Evolutionary conservation across 805 yeast genomes (phyloP).

Genomic region (Suhomyces canberraensis): DNA sequence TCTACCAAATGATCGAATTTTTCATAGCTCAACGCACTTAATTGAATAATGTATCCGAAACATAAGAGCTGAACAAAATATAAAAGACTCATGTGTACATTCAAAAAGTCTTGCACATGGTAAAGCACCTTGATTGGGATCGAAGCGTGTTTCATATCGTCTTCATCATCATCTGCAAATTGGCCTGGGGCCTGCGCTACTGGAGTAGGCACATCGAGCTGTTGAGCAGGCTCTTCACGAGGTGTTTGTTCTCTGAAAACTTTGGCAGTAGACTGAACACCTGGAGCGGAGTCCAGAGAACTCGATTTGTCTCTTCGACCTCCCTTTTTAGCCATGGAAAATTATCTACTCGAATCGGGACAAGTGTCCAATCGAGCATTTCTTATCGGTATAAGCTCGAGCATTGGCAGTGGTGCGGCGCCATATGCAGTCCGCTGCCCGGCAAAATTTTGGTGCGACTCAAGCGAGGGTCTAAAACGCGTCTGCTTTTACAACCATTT

Average conservation of each 20-base stretch:
- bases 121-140: conserved; percentile 16
- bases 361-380: no score
- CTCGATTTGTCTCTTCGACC: neutral
- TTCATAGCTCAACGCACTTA: conserved; percentile 23
- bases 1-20: conserved; percentile 16
- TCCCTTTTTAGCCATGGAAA: neutral
- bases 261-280: conserved; percentile 6
- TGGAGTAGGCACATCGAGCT: neutral
- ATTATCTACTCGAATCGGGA: no score
- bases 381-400: no score
- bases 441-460: no score
- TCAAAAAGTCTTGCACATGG: conserved; percentile 36
- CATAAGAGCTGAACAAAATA: conserved; percentile 32
- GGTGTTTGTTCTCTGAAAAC: conserved; percentile 4
- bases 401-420: no score
- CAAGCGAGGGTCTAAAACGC: neutral
- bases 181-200: neutral
- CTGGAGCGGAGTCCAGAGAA: neutral
- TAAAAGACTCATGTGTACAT: conserved; percentile 28
- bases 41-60: conserved; percentile 26
- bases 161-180: conserved; percentile 5
- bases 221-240: neutral
- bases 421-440: no score
- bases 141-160: conserved; percentile 9
- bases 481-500: neutral